phyloP scores from a whole-genome alignment of 2,329 filamentous ascomycete genomes.

The Penicillium italicum region DNA sequence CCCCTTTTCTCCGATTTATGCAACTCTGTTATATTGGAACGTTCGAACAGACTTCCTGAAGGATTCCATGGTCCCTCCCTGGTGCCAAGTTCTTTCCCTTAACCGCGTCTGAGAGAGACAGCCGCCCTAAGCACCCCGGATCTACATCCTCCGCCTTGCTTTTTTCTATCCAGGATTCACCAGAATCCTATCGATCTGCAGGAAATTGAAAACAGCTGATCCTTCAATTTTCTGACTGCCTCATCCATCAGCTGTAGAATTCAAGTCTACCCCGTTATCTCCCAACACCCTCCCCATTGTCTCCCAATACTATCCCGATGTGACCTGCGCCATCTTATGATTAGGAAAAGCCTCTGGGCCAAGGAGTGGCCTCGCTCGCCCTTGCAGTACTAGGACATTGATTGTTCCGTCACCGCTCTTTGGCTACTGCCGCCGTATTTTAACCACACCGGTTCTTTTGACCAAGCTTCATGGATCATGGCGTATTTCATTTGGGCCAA shows the following conservation, averaged over 20 bases:
- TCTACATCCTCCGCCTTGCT: background rate
- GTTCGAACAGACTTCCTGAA: background rate
- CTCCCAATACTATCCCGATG: background rate
- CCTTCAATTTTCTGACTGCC: background rate
- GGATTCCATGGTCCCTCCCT: background rate
- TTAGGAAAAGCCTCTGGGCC: background rate
- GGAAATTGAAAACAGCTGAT: background rate
- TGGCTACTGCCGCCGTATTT: background rate
- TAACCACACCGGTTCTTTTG: background rate
- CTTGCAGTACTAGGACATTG: constrained; percentile 2
- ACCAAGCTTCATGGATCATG: background rate
- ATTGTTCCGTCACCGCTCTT: constrained; percentile 5
- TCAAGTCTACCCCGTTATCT: background rate
- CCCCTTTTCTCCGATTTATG: background rate
- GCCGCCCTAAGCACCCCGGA: background rate
- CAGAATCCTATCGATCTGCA: background rate
- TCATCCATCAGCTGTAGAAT: background rate
- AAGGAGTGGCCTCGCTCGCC: background rate
- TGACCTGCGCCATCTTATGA: background rate
- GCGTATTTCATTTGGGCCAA: background rate
- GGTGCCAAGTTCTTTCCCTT: background rate
- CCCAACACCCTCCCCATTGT: background rate
- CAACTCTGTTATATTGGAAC: background rate
- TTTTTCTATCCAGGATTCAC: background rate
- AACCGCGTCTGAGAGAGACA: background rate